These are phyloP conservation scores for Besnoitia besnoiti DNA, from an alignment of 169 alveolate genomes.

Conservation along the genomic window DNA sequence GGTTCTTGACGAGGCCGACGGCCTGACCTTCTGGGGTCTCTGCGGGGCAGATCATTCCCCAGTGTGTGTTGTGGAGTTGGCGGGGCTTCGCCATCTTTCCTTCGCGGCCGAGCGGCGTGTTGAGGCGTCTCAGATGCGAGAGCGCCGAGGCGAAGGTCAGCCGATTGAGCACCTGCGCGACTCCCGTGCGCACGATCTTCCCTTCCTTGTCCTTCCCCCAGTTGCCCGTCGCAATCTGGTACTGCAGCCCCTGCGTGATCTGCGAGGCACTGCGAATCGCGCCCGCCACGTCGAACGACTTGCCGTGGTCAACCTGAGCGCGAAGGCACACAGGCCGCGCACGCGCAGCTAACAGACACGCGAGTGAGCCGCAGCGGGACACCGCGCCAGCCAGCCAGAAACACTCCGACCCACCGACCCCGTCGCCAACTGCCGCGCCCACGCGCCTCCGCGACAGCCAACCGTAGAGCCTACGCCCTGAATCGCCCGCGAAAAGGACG, in stretches of 20 bases:
- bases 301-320: slow-evolving; percentile 81
- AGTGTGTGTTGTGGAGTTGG: slow-evolving; percentile 99
- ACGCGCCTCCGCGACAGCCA: too few relatives aligned
- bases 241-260: slow-evolving; percentile 91
- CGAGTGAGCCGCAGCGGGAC: neutral
- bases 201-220: slow-evolving; percentile 99
- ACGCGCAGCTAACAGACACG: neutral
- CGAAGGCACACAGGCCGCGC: neutral
- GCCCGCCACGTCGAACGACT: slow-evolving; percentile 91
- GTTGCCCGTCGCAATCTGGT: slow-evolving; percentile 95
- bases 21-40: slow-evolving; percentile 99
- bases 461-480: too few relatives aligned
- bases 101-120: slow-evolving; percentile 98
- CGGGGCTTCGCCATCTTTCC: slow-evolving; percentile 99
- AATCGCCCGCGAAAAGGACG: too few relatives aligned
- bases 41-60: slow-evolving; percentile 99
- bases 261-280: slow-evolving; percentile 87
- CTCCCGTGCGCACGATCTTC: slow-evolving; percentile 97
- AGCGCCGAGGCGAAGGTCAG: slow-evolving; percentile 97
- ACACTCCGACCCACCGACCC: too few relatives aligned
- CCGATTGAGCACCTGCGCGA: slow-evolving; percentile 95
- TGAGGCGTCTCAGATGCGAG: slow-evolving; percentile 98
- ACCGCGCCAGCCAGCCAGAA: too few relatives aligned
- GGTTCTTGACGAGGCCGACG: slow-evolving; percentile 99
- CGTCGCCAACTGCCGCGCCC: too few relatives aligned